Conservation (phyloP, 306 rosid species). For the Delonix regia region DNA sequence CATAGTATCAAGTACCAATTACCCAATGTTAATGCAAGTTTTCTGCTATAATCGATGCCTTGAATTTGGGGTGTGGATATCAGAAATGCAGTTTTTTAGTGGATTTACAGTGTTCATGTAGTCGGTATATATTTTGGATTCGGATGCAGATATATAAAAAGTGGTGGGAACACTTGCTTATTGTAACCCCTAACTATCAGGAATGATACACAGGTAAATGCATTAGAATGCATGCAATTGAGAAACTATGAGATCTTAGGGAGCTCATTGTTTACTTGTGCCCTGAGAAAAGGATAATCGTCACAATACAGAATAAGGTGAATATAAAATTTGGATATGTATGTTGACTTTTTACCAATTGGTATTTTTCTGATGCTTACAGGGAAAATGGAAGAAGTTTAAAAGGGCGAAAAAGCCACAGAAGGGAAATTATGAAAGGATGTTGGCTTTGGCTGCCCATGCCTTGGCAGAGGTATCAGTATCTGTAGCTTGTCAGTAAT, state of each 20-base stretch:
- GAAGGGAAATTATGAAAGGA: conserved; percentile 66
- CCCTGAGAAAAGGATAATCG: background rate
- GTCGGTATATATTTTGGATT: background rate
- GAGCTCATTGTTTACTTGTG: background rate
- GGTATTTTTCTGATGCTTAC: conserved; percentile 34
- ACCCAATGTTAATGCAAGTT: background rate
- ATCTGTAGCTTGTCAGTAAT: conserved; percentile 25
- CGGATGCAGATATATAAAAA: background rate
- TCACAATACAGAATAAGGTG: background rate
- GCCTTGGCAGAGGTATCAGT: conserved; percentile 89
- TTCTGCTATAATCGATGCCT: background rate
- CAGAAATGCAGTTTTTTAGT: background rate
- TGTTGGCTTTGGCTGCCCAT: conserved; percentile 92
- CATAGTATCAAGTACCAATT: background rate
- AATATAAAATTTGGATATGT: background rate
- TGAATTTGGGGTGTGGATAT: background rate
- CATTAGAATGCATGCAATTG: background rate
- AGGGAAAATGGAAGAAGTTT: conserved; percentile 63
- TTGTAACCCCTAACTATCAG: background rate
- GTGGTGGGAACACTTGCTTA: background rate
- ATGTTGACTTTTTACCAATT: conserved; percentile 23
- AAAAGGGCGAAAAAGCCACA: conserved; percentile 55
- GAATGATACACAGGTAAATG: background rate
- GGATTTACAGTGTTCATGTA: background rate
- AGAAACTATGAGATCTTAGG: background rate